Conservation (phyloP, 2,329 filamentous ascomycete genomes). For the Aureobasidium sp. region DNA sequence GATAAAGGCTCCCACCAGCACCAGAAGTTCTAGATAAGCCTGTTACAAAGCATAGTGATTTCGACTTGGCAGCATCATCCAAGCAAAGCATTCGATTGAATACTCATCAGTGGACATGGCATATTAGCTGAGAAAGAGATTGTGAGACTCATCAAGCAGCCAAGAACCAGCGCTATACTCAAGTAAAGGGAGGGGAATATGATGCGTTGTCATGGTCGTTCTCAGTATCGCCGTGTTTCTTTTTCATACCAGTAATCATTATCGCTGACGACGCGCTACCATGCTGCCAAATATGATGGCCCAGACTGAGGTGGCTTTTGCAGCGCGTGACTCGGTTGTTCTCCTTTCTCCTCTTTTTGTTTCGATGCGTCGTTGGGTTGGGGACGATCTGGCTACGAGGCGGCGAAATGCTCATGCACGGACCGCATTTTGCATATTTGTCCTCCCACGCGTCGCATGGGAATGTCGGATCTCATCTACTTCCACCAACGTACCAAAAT, state of each 20-base stretch:
- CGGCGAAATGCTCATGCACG: neutral
- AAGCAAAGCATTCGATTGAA: no score
- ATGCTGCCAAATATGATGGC: constrained; percentile 51
- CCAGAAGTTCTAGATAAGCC: no score
- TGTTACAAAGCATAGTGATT: no score
- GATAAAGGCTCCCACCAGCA: no score
- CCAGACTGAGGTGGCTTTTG: constrained; percentile 44
- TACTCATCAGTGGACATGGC: no score
- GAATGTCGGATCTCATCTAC: constrained; percentile 3
- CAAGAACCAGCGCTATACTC: no score
- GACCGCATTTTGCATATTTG: neutral
- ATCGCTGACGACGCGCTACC: constrained; percentile 7
- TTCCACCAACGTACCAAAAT: neutral
- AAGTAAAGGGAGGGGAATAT: no score
- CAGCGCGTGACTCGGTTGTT: constrained; percentile 12
- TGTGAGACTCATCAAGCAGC: no score
- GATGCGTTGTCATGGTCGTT: constrained; percentile 35
- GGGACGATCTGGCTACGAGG: neutral
- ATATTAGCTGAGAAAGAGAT: no score
- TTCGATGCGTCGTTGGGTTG: constrained; percentile 4
- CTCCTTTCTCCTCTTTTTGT: constrained; percentile 9
- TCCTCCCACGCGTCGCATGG: neutral
- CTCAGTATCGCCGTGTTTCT: constrained; percentile 24
- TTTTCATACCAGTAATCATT: constrained; percentile 19
- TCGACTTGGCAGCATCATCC: no score